Evolutionary conservation across 306 rosid species (phyloP).

Genomic region (Macrotyloma uniflorum): DNA sequence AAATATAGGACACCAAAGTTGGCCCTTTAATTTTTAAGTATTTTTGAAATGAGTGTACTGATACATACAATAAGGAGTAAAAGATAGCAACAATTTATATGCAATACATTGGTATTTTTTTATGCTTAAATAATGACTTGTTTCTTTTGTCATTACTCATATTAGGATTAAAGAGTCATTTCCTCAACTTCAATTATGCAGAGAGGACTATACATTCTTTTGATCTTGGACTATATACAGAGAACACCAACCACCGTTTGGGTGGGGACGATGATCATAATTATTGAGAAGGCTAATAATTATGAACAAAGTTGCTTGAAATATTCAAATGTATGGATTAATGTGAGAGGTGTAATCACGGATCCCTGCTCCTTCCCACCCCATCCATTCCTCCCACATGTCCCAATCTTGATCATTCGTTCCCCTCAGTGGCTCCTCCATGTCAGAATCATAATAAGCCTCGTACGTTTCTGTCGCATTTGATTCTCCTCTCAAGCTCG

Average conservation of each 20-base stretch:
- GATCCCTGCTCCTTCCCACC: slow-evolving; percentile 98
- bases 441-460: slow-evolving; percentile 35
- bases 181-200: slow-evolving; percentile 28
- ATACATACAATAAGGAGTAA: neutral
- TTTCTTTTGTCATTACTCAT: neutral
- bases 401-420: slow-evolving; percentile 71
- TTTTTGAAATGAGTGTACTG: neutral
- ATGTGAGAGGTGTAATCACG: slow-evolving; percentile 83
- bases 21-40: neutral
- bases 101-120: neutral
- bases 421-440: slow-evolving; percentile 64
- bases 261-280: neutral
- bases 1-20: neutral
- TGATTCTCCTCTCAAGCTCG: slow-evolving; percentile 63
- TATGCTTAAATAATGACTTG: neutral
- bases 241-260: slow-evolving; percentile 8
- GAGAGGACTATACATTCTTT: slow-evolving; percentile 4
- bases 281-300: neutral
- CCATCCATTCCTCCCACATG: slow-evolving; percentile 98
- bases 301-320: neutral
- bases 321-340: slow-evolving; percentile 69
- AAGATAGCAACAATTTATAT: neutral
- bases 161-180: neutral
- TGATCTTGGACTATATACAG: slow-evolving; percentile 29
- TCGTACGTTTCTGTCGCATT: slow-evolving; percentile 35